Evolutionary conservation across 805 yeast species (phyloP).

Genomic region (Pichia sporocuriosa): DNA sequence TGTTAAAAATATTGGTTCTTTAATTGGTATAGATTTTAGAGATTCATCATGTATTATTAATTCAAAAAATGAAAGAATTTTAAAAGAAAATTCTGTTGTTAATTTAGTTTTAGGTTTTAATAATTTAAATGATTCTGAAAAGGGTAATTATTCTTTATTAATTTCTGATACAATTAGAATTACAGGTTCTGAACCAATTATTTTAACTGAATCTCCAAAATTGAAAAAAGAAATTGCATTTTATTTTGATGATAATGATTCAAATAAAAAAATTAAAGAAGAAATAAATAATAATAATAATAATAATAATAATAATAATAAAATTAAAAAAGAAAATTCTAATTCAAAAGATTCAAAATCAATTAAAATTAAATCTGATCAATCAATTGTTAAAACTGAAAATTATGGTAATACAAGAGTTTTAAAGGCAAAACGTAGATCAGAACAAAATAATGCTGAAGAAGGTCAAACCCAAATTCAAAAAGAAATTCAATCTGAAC

Average conservation of each 20-base stretch:
- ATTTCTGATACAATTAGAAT: conserved; percentile 78
- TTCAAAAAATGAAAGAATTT: conserved; percentile 58
- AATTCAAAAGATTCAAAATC: neutral
- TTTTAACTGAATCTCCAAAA: conserved; percentile 71
- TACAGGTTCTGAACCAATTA: conserved; percentile 50
- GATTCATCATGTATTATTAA: conserved; percentile 71
- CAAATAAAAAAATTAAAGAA: conserved; percentile 23
- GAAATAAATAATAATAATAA: conserved; percentile 29
- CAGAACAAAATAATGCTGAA: conserved; percentile 64
- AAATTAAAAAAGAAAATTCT: neutral
- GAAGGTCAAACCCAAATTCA: conserved; percentile 77
- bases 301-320: neutral
- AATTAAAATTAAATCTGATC: conserved; percentile 4
- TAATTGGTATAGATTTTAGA: conserved; percentile 84
- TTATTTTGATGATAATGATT: conserved; percentile 62
- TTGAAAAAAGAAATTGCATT: conserved; percentile 70
- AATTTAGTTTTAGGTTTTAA: conserved; percentile 74
- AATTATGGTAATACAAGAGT: conserved; percentile 48
- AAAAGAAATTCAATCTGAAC: conserved; percentile 74
- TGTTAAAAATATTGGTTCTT: conserved; percentile 78
- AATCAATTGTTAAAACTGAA: conserved; percentile 11
- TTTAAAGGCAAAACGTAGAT: conserved; percentile 70
- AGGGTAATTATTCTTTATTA: conserved; percentile 60
- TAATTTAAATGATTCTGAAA: conserved; percentile 46
- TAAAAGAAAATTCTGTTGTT: conserved; percentile 68